Base-by-base conservation (phyloP, 306 rosid species). In the Cucurbita pepo region DNA sequence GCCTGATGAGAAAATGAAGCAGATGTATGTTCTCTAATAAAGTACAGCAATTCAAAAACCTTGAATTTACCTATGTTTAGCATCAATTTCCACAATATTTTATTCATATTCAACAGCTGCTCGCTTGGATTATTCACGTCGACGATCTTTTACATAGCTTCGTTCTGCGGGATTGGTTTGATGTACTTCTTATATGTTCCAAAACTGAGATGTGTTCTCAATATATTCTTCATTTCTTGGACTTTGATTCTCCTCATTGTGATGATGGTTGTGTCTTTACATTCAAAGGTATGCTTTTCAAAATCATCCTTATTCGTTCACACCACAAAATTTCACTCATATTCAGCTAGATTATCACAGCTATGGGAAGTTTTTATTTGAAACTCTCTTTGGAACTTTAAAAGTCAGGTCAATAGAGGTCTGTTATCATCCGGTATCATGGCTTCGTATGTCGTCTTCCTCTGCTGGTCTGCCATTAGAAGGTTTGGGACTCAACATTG, bases 181-280 rank as follows among this genome's bases (percentile, higher is more conserved):
- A 75, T 89, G 87, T 92, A 87, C 81, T 65, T 52, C 38, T 72
- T 85, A 53, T 81, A 88, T 63, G 91, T 81, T 61, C 76, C 86
- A 77, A 79, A 78, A 75, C 15, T 74, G 51, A 79, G 87, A 6
- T 92, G 97, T 69, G 30, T 78, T 67, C 90, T 92, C 80, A 92
- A 92, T 80, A 80, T 92, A n/a, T 88, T 89, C 79, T 89, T 92
- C 88, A 85, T 92, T 75, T 81, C 91, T 73, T 92, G 97, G 97
- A 88, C 96, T 30, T 83, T 79, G 53, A 58, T 92, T 82, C 96
- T 92, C 44, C 92, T 92, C 77, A 73, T 79, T 61, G 92, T 80
- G 47, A 89, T 86, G 85, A 78, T 89, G 87, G 75, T 56, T 73
- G 75, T 86, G 16, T 89, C 96, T 43, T 80, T 92, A 58, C 90